phyloP scores from a whole-genome alignment of 805 yeast species.

The Candida incommunis region DNA sequence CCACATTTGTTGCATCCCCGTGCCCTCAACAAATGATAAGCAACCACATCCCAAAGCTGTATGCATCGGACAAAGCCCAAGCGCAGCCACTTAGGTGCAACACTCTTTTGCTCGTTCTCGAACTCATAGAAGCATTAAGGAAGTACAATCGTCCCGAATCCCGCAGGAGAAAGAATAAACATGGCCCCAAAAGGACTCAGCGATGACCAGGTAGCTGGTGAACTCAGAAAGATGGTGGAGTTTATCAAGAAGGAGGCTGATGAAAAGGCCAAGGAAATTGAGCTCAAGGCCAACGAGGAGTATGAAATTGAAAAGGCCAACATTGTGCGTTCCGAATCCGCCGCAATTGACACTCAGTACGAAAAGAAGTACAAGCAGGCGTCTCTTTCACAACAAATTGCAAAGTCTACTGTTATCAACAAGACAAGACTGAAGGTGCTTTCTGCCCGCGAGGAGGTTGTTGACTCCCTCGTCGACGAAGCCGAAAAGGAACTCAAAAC shows the following conservation, averaged over 20 bases:
- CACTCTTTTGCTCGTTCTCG: too few species aligned
- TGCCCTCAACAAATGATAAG: too few species aligned
- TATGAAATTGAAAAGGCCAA: slow-evolving; percentile 95
- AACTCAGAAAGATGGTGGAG: slow-evolving; percentile 94
- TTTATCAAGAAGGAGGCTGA: slow-evolving; percentile 98
- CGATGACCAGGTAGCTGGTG: slow-evolving; percentile 57
- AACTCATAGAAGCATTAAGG: too few species aligned
- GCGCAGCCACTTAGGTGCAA: too few species aligned
- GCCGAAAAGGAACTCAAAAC: slow-evolving; percentile 50
- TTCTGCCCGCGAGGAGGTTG: slow-evolving; percentile 68
- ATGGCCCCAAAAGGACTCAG: not conserved
- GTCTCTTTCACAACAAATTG: slow-evolving; percentile 83
- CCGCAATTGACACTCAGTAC: slow-evolving; percentile 69
- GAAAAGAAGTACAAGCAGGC: slow-evolving; percentile 84
- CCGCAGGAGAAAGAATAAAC: too few species aligned
- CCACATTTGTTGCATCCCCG: too few species aligned
- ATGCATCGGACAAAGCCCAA: too few species aligned
- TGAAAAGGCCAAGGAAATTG: slow-evolving; percentile 94
- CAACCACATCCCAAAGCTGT: too few species aligned
- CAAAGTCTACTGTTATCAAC: slow-evolving; percentile 89
- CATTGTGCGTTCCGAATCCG: slow-evolving; percentile 83
- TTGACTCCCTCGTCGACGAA: slow-evolving; percentile 57
- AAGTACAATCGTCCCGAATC: too few species aligned
- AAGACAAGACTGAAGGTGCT: slow-evolving; percentile 87
- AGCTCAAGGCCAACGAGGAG: slow-evolving; percentile 94